These are phyloP conservation scores for Mucor indicus DNA, from an alignment of 371 early-diverging fungal species.

Conservation along the genomic window DNA sequence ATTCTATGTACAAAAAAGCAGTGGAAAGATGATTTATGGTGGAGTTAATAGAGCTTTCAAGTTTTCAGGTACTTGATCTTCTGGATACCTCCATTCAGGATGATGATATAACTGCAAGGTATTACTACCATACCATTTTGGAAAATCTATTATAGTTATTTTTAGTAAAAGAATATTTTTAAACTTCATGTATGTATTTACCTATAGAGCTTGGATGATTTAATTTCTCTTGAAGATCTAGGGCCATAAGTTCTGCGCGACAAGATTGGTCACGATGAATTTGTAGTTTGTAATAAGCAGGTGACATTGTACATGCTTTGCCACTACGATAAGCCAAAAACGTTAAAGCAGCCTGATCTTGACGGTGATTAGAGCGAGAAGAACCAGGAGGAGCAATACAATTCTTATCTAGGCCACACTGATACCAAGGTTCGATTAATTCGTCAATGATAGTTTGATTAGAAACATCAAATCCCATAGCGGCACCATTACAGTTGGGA, in stretches of 20 bases:
- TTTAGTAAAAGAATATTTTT: background rate
- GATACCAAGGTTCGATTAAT: constrained; percentile 48
- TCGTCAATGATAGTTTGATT: constrained; percentile 34
- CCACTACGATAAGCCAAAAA: constrained; percentile 37
- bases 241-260: constrained; percentile 15
- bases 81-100: constrained; percentile 32
- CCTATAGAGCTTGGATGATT: constrained; percentile 26
- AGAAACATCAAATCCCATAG: constrained; percentile 46
- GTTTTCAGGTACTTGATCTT: constrained; percentile 22
- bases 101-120: constrained; percentile 26
- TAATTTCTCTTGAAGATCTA: constrained; percentile 24
- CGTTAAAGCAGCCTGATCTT: constrained; percentile 59
- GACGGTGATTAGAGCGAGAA: constrained; percentile 50
- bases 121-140: constrained; percentile 26
- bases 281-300: constrained; percentile 14
- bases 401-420: constrained; percentile 45
- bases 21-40: too few species aligned
- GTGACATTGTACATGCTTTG: constrained; percentile 14
- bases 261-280: constrained; percentile 28
- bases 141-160: constrained; percentile 21
- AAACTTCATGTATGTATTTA: constrained; percentile 4
- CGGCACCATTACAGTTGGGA: constrained; percentile 58
- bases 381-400: constrained; percentile 60
- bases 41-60: constrained; percentile 6
- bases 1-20: too few species aligned